phyloP scores from a whole-genome alignment of 2,329 filamentous ascomycete species.

The Raffaelea albimanens region DNA sequence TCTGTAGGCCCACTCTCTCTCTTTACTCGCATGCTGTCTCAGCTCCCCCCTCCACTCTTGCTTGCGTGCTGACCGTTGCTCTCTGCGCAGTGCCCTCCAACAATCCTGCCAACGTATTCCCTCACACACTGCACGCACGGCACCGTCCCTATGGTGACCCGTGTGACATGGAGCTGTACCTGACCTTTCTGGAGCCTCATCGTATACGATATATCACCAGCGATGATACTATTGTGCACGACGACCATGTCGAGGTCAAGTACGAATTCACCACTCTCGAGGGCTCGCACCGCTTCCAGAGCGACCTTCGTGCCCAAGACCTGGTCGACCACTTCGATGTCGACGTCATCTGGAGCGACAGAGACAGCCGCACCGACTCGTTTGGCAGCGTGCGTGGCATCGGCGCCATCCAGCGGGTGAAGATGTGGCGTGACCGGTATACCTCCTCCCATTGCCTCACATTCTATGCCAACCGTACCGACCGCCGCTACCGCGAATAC shows the following conservation, averaged over 20 bases:
- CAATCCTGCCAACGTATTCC: slow-evolving; percentile 32
- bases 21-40: background rate
- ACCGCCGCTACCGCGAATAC: slow-evolving; percentile 38
- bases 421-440: slow-evolving; percentile 40
- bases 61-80: background rate
- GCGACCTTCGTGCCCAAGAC: slow-evolving; percentile 37
- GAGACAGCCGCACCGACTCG: slow-evolving; percentile 36
- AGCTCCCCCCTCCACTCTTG: background rate
- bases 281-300: slow-evolving; percentile 37
- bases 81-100: slow-evolving; percentile 32
- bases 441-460: slow-evolving; percentile 37
- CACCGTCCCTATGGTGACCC: slow-evolving; percentile 41
- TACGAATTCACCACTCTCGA: slow-evolving; percentile 43
- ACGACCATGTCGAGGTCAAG: slow-evolving; percentile 36
- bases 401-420: slow-evolving; percentile 41
- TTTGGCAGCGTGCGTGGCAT: slow-evolving; percentile 41
- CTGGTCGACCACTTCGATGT: slow-evolving; percentile 42
- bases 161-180: slow-evolving; percentile 37
- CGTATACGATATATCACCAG: slow-evolving; percentile 37
- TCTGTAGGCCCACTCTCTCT: slow-evolving; percentile 25
- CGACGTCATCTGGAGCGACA: slow-evolving; percentile 42
- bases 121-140: slow-evolving; percentile 39
- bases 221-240: slow-evolving; percentile 36
- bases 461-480: slow-evolving; percentile 32
- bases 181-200: slow-evolving; percentile 38